Conservation (phyloP, 75 land plant species). For the Picea sitchensis region DNA sequence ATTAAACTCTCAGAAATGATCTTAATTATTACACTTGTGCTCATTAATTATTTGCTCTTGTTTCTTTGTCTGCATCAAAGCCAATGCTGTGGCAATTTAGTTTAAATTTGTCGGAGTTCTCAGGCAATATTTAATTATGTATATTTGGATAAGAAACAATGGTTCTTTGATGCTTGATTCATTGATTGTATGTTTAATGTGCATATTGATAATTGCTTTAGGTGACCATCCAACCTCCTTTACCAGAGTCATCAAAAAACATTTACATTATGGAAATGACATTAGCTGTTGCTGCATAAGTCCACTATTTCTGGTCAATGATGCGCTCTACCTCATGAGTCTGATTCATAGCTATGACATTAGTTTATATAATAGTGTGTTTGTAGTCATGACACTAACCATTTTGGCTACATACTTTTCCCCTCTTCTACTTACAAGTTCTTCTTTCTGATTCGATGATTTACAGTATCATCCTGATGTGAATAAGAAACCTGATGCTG, state of each 20-base stretch:
- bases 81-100: too few relatives aligned
- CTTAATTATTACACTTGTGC: neutral
- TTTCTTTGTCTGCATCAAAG: neutral
- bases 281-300: neutral
- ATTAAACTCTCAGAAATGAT: neutral
- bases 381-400: neutral
- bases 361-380: neutral
- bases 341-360: neutral
- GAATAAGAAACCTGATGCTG: constrained; percentile 55
- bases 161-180: neutral
- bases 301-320: neutral
- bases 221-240: neutral
- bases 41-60: neutral
- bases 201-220: neutral
- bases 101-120: neutral
- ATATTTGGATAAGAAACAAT: neutral
- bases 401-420: neutral
- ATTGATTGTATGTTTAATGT: neutral
- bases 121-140: neutral
- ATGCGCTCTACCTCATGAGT: neutral
- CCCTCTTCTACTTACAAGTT: neutral
- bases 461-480: constrained; percentile 94
- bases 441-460: neutral
- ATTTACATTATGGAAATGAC: neutral
- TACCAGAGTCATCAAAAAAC: too few relatives aligned